Evolutionary conservation across 1,284 basidiomycete species (phyloP).

Genomic region (Tilletia walkeri): DNA sequence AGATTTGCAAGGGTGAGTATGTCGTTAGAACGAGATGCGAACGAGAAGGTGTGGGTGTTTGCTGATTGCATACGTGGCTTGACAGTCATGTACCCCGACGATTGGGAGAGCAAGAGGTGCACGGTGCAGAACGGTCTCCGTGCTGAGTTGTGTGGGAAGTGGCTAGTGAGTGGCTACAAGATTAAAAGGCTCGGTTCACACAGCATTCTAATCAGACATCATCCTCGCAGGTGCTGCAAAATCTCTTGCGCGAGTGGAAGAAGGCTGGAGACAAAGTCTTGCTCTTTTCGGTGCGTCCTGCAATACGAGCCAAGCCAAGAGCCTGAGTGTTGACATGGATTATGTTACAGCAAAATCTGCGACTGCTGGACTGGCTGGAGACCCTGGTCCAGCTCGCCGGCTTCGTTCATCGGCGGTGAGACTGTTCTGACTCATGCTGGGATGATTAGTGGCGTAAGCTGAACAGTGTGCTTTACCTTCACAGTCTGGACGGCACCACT

Average conservation of each 20-base stretch:
- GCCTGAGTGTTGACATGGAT: too few relatives aligned
- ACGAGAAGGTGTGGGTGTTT: conserved; percentile 28
- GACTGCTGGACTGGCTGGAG: conserved; percentile 74
- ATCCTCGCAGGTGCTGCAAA: conserved; percentile 64
- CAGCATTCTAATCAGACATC: conserved; percentile 2
- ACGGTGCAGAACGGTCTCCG: conserved; percentile 47
- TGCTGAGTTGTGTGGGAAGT: conserved; percentile 73
- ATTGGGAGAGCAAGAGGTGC: conserved; percentile 35
- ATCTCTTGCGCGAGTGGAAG: conserved; percentile 63
- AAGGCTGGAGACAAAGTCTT: conserved; percentile 59
- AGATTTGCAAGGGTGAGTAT: conserved; percentile 64
- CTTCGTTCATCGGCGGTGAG: conserved; percentile 5
- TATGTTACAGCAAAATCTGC: conserved; percentile 65
- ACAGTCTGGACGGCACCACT: conserved; percentile 70
- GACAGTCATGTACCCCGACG: conserved; percentile 49
- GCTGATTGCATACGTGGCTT: conserved; percentile 29
- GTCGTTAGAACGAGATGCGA: conserved; percentile 18
- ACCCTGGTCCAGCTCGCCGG: conserved; percentile 67
- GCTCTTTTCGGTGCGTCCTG: conserved; percentile 18
- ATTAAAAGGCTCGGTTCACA: too few relatives aligned
- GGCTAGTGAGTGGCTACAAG: conserved; percentile 57
- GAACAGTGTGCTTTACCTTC: conserved; percentile 58
- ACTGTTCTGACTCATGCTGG: neutral
- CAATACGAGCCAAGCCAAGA: neutral
- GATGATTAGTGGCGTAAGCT: too few relatives aligned